These are phyloP conservation scores for Heimioporus sp. DNA, from an alignment of 768 basidiomycete species.

Conservation along the genomic window DNA sequence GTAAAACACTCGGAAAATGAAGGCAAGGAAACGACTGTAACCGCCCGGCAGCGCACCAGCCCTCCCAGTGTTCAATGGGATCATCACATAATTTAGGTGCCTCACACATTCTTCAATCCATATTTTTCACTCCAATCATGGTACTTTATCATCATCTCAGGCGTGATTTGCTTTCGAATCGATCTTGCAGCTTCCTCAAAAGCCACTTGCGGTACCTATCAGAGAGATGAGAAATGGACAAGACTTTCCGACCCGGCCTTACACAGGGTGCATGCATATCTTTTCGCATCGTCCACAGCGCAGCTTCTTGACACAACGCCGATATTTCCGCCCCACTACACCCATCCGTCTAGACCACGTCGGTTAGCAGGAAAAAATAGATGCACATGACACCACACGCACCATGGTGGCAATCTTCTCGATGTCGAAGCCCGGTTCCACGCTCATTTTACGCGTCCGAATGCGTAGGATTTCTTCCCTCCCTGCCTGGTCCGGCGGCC, in stretches of 20 bases:
- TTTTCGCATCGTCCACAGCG: slow-evolving; percentile 85
- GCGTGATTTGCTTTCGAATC: slow-evolving; percentile 82
- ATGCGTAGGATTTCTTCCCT: slow-evolving; percentile 86
- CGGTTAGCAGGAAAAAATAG: slow-evolving; percentile 4
- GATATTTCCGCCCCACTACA: slow-evolving; percentile 96
- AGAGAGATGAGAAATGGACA: not conserved
- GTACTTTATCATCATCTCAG: slow-evolving; percentile 69
- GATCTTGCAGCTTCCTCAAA: slow-evolving; percentile 71
- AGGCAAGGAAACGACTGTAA: too few relatives aligned
- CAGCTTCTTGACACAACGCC: slow-evolving; percentile 94
- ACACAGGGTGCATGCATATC: slow-evolving; percentile 79
- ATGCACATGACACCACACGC: not conserved
- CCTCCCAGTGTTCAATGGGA: too few relatives aligned
- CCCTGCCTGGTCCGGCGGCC: slow-evolving; percentile 79
- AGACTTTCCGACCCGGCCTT: slow-evolving; percentile 26
- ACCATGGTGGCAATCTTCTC: slow-evolving; percentile 70
- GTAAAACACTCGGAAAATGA: too few relatives aligned
- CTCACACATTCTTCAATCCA: slow-evolving; percentile 21
- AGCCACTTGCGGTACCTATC: slow-evolving; percentile 70
- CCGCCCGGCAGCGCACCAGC: too few relatives aligned
- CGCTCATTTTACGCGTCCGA: slow-evolving; percentile 73
- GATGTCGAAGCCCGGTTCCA: slow-evolving; percentile 68
- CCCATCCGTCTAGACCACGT: slow-evolving; percentile 69
- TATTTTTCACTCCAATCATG: slow-evolving; percentile 58
- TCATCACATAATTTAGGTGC: not conserved